Percentiles rank a stretch among this genome's conserved stretches.
These are phyloP conservation scores for Aspergillus bombycis DNA, from an alignment of 2,329 filamentous ascomycete species.

Conservation along the genomic window DNA sequence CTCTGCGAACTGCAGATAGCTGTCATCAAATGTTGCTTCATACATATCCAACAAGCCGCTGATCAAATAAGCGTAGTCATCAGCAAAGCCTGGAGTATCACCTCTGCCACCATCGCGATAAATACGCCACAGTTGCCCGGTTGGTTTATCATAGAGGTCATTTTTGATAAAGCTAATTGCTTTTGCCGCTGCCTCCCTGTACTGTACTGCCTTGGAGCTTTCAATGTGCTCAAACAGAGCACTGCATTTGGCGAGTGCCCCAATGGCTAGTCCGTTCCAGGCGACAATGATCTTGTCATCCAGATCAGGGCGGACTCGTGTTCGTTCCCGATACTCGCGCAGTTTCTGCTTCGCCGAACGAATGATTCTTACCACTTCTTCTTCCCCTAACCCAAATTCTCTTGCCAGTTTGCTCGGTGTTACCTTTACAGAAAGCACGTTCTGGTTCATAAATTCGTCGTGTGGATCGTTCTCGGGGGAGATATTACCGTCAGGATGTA, in stretches of 20 bases:
- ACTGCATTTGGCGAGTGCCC: slow-evolving; percentile 76
- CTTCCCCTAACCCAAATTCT: slow-evolving; percentile 72
- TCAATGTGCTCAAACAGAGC: slow-evolving; percentile 67
- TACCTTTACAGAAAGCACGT: slow-evolving; percentile 75
- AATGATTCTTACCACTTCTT: slow-evolving; percentile 70
- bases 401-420: slow-evolving; percentile 70
- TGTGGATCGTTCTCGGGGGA: slow-evolving; percentile 80
- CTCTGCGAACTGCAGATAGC: slow-evolving; percentile 79
- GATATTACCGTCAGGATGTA: slow-evolving; percentile 83
- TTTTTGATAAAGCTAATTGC: slow-evolving; percentile 73
- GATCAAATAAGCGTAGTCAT: slow-evolving; percentile 91
- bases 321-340: slow-evolving; percentile 69
- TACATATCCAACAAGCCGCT: slow-evolving; percentile 83
- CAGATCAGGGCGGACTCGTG: slow-evolving; percentile 74
- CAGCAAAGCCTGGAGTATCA: slow-evolving; percentile 75
- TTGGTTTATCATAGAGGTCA: slow-evolving; percentile 69
- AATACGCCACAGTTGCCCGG: slow-evolving; percentile 70
- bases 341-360: slow-evolving; percentile 69
- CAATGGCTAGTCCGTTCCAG: slow-evolving; percentile 88
- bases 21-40: slow-evolving; percentile 75
- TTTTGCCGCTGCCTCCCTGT: slow-evolving; percentile 66
- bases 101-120: slow-evolving; percentile 69
- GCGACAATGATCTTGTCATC: slow-evolving; percentile 87
- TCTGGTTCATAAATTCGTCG: slow-evolving; percentile 93
- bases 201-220: slow-evolving; percentile 60